Conservation (phyloP, 2,329 filamentous ascomycete genomes). For the Sporothrix phasma region DNA sequence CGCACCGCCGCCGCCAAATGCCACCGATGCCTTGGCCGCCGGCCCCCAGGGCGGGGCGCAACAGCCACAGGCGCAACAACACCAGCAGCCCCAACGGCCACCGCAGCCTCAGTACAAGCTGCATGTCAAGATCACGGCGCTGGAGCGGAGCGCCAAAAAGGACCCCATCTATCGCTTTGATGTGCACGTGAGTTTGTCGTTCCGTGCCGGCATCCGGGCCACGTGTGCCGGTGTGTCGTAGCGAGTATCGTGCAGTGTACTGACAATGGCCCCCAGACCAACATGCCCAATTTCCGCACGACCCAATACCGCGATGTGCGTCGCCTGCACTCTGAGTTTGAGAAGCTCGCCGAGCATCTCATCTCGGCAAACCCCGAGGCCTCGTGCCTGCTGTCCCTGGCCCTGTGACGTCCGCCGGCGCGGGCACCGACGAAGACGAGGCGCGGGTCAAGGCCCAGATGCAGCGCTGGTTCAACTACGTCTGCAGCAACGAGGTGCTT, state of each 20-base stretch:
- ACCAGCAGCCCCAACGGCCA: constrained; percentile 44
- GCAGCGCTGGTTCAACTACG: constrained; percentile 90
- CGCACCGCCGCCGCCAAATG: constrained; percentile 9
- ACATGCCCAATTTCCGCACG: constrained; percentile 94
- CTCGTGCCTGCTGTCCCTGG: constrained; percentile 90
- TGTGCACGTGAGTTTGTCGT: constrained; percentile 84
- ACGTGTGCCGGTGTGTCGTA: neutral
- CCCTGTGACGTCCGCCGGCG: constrained; percentile 87
- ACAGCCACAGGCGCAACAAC: constrained; percentile 22
- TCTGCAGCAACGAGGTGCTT: constrained; percentile 83
- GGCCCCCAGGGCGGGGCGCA: neutral
- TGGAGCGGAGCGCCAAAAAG: constrained; percentile 90
- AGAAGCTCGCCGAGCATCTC: constrained; percentile 90
- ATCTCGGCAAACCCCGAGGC: constrained; percentile 97
- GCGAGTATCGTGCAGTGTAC: neutral
- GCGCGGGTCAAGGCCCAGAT: constrained; percentile 75
- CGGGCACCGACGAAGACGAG: constrained; percentile 94
- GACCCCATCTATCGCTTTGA: constrained; percentile 93
- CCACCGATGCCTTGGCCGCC: neutral
- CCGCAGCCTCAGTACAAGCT: constrained; percentile 68
- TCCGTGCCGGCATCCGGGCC: neutral
- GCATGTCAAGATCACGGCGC: constrained; percentile 85
- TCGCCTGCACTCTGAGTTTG: constrained; percentile 88
- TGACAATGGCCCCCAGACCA: constrained; percentile 53
- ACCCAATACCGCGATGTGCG: constrained; percentile 97